Conservation (phyloP, 805 yeast species). For the Cyberlindnera samutprakarnensis region DNA sequence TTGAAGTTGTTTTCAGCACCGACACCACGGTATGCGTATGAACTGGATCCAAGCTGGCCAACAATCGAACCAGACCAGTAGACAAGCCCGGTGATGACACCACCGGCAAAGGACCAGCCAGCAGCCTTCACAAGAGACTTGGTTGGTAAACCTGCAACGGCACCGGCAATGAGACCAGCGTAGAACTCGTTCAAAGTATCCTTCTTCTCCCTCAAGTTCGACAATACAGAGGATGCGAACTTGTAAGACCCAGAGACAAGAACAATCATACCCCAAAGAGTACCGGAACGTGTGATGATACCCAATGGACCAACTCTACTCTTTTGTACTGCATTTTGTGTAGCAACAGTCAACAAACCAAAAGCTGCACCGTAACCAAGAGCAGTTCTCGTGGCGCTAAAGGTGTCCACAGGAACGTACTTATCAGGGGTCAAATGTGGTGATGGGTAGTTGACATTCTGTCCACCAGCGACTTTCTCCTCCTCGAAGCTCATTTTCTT, state of each 20-base stretch:
- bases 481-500: too few species aligned
- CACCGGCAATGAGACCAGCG: slow-evolving; percentile 42
- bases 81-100: slow-evolving; percentile 34
- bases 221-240: slow-evolving; percentile 34
- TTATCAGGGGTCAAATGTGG: slow-evolving; percentile 27
- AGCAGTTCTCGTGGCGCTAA: slow-evolving; percentile 39
- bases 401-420: slow-evolving; percentile 51
- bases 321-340: slow-evolving; percentile 35
- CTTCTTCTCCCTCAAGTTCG: slow-evolving; percentile 56
- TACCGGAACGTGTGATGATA: slow-evolving; percentile 18
- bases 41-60: slow-evolving; percentile 34
- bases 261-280: slow-evolving; percentile 34
- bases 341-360: slow-evolving; percentile 43
- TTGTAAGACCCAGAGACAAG: slow-evolving; percentile 43
- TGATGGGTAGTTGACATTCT: slow-evolving; percentile 16
- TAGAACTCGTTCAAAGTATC: slow-evolving; percentile 53
- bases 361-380: slow-evolving; percentile 36
- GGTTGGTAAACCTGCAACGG: slow-evolving; percentile 28
- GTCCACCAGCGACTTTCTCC: too few species aligned
- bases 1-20: slow-evolving; percentile 24
- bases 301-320: slow-evolving; percentile 33
- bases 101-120: slow-evolving; percentile 40
- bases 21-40: slow-evolving; percentile 13
- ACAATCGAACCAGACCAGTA: slow-evolving; percentile 43
- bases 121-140: slow-evolving; percentile 31